A percentile compares a stretch with the other conserved stretches of the same genome.
These are phyloP conservation scores for Neurospora sublineolata DNA, from an alignment of 495 filamentous ascomycete genomes.

Conservation along the genomic window DNA sequence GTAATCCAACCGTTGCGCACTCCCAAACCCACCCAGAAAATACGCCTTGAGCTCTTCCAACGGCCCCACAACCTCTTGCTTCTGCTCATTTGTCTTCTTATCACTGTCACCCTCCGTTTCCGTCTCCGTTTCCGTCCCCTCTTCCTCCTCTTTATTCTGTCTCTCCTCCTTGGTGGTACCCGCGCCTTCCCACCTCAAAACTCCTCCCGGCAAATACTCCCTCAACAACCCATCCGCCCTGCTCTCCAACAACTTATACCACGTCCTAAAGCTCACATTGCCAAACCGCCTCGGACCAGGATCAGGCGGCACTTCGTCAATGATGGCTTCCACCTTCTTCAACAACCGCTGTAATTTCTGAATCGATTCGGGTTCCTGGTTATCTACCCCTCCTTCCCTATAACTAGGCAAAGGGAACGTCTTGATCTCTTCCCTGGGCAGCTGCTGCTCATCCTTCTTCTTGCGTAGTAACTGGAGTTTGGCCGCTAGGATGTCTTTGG, in stretches of 20 bases:
- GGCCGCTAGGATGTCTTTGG: background rate
- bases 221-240: slow-evolving; percentile 46
- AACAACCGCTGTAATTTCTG: slow-evolving; percentile 51
- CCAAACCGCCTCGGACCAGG: slow-evolving; percentile 80
- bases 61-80: background rate
- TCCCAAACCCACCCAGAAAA: slow-evolving; percentile 79
- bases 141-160: background rate
- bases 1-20: slow-evolving; percentile 80
- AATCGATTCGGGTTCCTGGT: slow-evolving; percentile 38
- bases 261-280: slow-evolving; percentile 77
- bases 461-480: background rate
- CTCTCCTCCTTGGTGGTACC: background rate
- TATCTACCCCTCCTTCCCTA: slow-evolving; percentile 15
- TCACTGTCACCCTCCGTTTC: background rate
- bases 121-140: background rate
- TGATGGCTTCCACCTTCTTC: slow-evolving; percentile 47
- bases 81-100: background rate
- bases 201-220: slow-evolving; percentile 44
- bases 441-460: background rate
- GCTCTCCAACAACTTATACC: slow-evolving; percentile 58
- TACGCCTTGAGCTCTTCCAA: slow-evolving; percentile 62
- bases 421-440: slow-evolving; percentile 22
- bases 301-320: slow-evolving; percentile 73
- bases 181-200: slow-evolving; percentile 28
- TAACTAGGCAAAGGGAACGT: slow-evolving; percentile 35